phyloP scores from a whole-genome alignment of 495 filamentous ascomycete species.

The Podospora conica region DNA sequence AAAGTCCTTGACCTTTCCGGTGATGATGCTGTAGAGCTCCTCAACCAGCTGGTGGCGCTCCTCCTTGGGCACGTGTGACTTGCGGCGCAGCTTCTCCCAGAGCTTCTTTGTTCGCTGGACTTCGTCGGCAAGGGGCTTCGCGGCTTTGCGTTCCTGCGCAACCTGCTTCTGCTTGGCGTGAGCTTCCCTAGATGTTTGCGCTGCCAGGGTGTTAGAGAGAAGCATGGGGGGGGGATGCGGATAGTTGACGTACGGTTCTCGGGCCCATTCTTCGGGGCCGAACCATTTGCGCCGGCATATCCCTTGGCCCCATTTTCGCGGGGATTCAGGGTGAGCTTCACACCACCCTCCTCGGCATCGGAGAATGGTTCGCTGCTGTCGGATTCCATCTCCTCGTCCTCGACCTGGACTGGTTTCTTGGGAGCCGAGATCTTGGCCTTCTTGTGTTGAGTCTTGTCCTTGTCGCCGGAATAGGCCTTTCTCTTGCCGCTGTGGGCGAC shows the following conservation, averaged over 20 bases:
- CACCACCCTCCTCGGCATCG: conserved; percentile 32
- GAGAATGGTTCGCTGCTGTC: conserved; percentile 33
- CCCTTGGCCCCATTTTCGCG: conserved; percentile 7
- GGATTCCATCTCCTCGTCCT: conserved; percentile 18
- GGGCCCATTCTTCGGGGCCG: conserved; percentile 1
- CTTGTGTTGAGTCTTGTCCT: conserved; percentile 39
- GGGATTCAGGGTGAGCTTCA: conserved; percentile 13
- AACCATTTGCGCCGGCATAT: not conserved
- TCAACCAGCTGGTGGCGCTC: conserved; percentile 80
- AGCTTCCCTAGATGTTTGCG: conserved; percentile 62
- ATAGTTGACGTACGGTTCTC: conserved; percentile 27
- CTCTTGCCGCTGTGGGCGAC: conserved; percentile 31
- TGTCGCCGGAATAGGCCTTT: conserved; percentile 34
- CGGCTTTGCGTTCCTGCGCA: conserved; percentile 79
- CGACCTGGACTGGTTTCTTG: conserved; percentile 24
- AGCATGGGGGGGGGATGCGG: not conserved
- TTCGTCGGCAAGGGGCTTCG: conserved; percentile 85
- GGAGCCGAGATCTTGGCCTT: conserved; percentile 40
- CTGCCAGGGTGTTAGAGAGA: conserved; percentile 12
- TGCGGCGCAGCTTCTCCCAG: conserved; percentile 88
- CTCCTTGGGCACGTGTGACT: conserved; percentile 80
- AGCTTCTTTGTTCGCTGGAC: conserved; percentile 89
- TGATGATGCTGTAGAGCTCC: conserved; percentile 87
- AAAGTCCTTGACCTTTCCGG: conserved; percentile 83
- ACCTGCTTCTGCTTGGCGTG: conserved; percentile 90